Percentiles rank a stretch among this genome's conserved stretches.
phyloP scores from a whole-genome alignment of 2,329 filamentous ascomycete genomes.

The Botrytis cinerea region DNA sequence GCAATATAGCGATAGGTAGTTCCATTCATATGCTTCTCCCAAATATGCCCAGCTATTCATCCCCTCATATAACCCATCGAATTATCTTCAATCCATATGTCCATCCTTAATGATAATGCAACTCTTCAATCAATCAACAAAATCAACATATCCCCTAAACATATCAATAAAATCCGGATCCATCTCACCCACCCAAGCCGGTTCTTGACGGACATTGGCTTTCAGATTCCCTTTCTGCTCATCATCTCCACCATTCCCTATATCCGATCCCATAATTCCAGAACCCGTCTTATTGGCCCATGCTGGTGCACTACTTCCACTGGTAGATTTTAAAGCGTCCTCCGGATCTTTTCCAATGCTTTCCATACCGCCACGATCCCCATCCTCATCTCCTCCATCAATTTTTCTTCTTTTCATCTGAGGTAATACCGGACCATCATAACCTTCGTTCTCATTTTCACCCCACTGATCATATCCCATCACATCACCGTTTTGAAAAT shows the following conservation, averaged over 20 bases:
- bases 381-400: not conserved
- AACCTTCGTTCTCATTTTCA: not conserved
- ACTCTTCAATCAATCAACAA: conserved; percentile 24
- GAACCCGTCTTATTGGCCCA: conserved; percentile 20
- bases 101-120: not conserved
- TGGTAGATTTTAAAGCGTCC: not conserved
- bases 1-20: not conserved
- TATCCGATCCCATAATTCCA: not conserved
- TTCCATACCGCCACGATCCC: not conserved
- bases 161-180: conserved; percentile 40
- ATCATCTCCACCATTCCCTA: not conserved
- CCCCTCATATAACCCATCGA: not conserved
- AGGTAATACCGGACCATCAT: conserved; percentile 23
- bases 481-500: not conserved
- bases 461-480: not conserved
- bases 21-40: not conserved
- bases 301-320: not conserved
- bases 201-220: conserved; percentile 26
- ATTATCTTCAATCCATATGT: not conserved
- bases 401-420: conserved; percentile 31
- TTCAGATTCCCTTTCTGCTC: not conserved
- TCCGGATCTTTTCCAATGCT: not conserved
- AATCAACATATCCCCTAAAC: conserved; percentile 41
- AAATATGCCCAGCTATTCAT: not conserved
- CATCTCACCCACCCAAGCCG: conserved; percentile 41